Evolutionary conservation across 2,329 filamentous ascomycete genomes (phyloP).

Genomic region (Colletotrichum musae): DNA sequence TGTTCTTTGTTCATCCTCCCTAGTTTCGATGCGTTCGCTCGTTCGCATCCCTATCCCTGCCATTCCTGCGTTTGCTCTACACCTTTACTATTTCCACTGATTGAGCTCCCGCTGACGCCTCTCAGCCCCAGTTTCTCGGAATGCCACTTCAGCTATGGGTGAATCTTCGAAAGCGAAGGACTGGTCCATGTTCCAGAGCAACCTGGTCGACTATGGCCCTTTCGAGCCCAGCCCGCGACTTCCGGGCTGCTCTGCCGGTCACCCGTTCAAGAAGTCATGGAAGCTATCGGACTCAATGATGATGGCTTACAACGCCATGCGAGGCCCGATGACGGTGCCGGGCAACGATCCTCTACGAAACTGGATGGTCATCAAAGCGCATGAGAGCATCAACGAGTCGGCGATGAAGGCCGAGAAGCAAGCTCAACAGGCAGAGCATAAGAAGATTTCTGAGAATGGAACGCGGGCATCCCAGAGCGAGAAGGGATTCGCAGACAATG

Average conservation of each 20-base stretch:
- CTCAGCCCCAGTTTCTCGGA: neutral
- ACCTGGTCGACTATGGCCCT: constrained; percentile 31
- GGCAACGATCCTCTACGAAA: constrained; percentile 47
- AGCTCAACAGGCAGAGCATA: neutral
- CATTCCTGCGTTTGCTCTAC: constrained; percentile 13
- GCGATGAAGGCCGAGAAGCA: neutral
- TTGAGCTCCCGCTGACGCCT: neutral
- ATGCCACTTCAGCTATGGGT: neutral
- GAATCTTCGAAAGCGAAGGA: constrained; percentile 17
- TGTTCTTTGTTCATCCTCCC: constrained; percentile 2
- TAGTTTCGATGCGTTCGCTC: constrained; percentile 4
- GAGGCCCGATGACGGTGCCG: constrained; percentile 45
- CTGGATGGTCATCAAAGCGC: constrained; percentile 44
- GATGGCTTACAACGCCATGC: constrained; percentile 52
- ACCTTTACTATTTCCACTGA: neutral
- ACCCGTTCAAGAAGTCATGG: constrained; percentile 41
- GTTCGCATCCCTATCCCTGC: neutral
- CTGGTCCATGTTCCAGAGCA: constrained; percentile 38
- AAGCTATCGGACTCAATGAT: constrained; percentile 46
- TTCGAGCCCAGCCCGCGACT: constrained; percentile 27
- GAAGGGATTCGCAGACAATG: neutral
- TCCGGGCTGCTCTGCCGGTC: constrained; percentile 38
- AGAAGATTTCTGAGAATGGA: too few relatives aligned
- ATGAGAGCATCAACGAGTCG: constrained; percentile 9
- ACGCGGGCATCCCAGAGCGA: neutral